Evolutionary conservation across 768 basidiomycete genomes (phyloP).

Genomic region (Cubamyces lactineus): DNA sequence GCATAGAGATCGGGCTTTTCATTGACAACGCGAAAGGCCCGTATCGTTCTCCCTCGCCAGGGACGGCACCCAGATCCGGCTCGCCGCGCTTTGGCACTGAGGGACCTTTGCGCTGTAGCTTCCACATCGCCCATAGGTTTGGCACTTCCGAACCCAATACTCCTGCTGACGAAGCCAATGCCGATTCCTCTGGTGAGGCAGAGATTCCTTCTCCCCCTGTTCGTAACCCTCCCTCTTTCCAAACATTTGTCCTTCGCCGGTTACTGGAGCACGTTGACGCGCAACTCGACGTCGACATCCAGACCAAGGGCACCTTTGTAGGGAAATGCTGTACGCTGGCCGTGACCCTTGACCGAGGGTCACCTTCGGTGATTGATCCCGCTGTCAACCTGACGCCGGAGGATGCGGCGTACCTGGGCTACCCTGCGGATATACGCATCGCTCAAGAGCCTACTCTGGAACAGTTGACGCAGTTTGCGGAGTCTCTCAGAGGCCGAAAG

Average conservation of each 20-base stretch:
- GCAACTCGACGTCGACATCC: conserved; percentile 41
- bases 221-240: conserved; percentile 46
- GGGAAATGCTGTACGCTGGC: conserved; percentile 70
- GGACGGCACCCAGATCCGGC: conserved; percentile 9
- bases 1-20: conserved; percentile 82
- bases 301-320: conserved; percentile 44
- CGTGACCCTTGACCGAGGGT: conserved; percentile 64
- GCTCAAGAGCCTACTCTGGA: conserved; percentile 77
- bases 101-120: conserved; percentile 54
- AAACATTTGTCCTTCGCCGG: conserved; percentile 58
- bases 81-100: conserved; percentile 32
- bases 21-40: conserved; percentile 41
- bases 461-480: conserved; percentile 78
- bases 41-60: conserved; percentile 8
- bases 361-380: conserved; percentile 46
- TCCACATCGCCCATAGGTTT: conserved; percentile 60
- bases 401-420: conserved; percentile 51
- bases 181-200: not conserved
- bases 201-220: conserved; percentile 22
- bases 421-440: conserved; percentile 49
- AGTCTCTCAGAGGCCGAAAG: conserved; percentile 79
- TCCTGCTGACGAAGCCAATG: not conserved
- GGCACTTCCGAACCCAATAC: conserved; percentile 10
- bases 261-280: conserved; percentile 65
- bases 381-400: conserved; percentile 45